phyloP scores from a whole-genome alignment of 192 early-diverging fungal genomes.

The Backusella luteola region DNA sequence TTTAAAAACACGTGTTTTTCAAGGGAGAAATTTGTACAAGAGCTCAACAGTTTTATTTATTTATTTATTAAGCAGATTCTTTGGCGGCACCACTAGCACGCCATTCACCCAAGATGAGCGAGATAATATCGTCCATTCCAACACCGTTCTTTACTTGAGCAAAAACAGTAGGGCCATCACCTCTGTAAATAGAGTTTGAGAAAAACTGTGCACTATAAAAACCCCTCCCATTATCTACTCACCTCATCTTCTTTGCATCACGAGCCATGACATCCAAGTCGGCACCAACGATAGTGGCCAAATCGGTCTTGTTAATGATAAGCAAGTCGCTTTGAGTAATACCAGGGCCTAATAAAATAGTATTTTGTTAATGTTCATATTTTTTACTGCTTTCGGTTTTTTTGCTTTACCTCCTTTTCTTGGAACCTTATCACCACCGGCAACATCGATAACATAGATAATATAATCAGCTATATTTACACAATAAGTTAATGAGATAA shows the following conservation, averaged over 20 bases:
- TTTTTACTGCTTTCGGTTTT: neutral
- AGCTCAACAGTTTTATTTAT: neutral
- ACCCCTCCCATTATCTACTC: slow-evolving; percentile 9
- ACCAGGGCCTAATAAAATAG: slow-evolving; percentile 63
- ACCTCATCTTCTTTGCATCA: slow-evolving; percentile 85
- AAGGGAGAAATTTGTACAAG: neutral
- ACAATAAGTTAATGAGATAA: neutral
- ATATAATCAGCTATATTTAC: slow-evolving; percentile 77
- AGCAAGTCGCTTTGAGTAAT: slow-evolving; percentile 95
- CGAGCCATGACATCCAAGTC: slow-evolving; percentile 90
- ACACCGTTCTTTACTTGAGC: slow-evolving; percentile 90
- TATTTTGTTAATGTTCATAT: neutral
- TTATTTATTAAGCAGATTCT: neutral
- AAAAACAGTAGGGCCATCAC: slow-evolving; percentile 87
- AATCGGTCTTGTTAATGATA: slow-evolving; percentile 96
- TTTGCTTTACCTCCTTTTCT: slow-evolving; percentile 75
- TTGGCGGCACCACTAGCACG: slow-evolving; percentile 47
- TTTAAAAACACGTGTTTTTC: neutral
- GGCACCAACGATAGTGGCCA: slow-evolving; percentile 87
- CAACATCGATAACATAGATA: slow-evolving; percentile 97
- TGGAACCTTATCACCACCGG: slow-evolving; percentile 96
- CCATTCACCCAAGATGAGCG: slow-evolving; percentile 67
- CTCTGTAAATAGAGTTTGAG: slow-evolving; percentile 34
- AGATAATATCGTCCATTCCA: slow-evolving; percentile 79
- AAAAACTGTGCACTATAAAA: neutral